Base-by-base conservation (phyloP, 495 filamentous ascomycete species). In the Parmelia sp. region DNA sequence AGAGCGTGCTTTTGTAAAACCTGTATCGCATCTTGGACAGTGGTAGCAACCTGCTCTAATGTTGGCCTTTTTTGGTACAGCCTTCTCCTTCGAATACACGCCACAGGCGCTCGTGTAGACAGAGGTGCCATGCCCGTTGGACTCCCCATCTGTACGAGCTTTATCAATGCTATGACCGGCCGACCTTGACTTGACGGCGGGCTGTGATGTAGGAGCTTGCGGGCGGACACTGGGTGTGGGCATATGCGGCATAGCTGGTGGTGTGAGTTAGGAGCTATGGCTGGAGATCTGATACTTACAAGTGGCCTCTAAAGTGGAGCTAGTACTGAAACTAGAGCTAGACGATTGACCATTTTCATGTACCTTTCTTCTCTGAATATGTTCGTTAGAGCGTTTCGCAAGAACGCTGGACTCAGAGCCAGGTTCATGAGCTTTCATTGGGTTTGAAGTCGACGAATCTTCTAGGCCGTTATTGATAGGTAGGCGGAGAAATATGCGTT, bases 11-110 rank as follows among this genome's bases (percentile, higher is more conserved):
- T 15, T 25, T 19, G 25, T 53, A 53, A 53, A 53, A 14, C 8
- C 25, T 29, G 27, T 53, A 53, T 53, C 49, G 25, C 49, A 53
- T 53, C 49, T 53, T 29, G 49, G 49, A 53, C 49, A 53, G 27
- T 31, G 49, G 8, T 53, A 19, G 7, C 4, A 4, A 19, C 49
- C 49, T 14, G 25, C 12, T 11, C 12, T 29, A 5, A 12, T 31
- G 17, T 31, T 31, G 25, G 19, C 4, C 27, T 53, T 53, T 4
- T 53, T 1, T 53, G 49, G 49, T 17, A 23, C 7, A 5, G 25
- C 25, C 25, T 31, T 53, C 25, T 53, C 49, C 49, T 4, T 29
- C 14, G 49, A 53, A 53, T 53, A 53, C 12, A 53, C 27, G 14
- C 49, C 49, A 25, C 49, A 53, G 25, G 19, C 25, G 23, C 14